A percentile compares a stretch with the other conserved stretches of the same genome.
phyloP scores from a whole-genome alignment of 495 filamentous ascomycete species.

The Penicillium atrosanguineum region DNA sequence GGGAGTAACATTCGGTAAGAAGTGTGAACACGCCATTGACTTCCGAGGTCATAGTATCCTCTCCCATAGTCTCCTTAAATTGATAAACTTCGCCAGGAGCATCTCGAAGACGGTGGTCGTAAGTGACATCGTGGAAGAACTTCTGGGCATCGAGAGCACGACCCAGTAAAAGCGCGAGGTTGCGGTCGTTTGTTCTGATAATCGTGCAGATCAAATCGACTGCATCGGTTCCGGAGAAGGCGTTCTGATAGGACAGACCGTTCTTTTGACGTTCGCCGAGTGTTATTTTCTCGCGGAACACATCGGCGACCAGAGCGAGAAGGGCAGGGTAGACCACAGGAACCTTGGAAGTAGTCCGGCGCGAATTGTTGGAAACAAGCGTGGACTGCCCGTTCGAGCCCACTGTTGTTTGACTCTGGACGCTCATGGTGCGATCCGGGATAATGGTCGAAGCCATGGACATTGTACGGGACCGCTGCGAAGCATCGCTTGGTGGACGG shows the following conservation, averaged over 20 bases:
- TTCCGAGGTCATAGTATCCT: slow-evolving; percentile 72
- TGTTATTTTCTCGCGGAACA: slow-evolving; percentile 80
- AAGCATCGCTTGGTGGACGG: slow-evolving; percentile 45
- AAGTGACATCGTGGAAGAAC: slow-evolving; percentile 99
- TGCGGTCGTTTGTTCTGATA: slow-evolving; percentile 94
- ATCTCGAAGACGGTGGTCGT: slow-evolving; percentile 93
- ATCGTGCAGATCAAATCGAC: slow-evolving; percentile 93
- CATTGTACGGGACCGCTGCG: slow-evolving; percentile 60
- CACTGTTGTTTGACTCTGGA: slow-evolving; percentile 39
- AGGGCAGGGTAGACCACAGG: slow-evolving; percentile 91
- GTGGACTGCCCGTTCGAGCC: slow-evolving; percentile 34
- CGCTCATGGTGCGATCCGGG: slow-evolving; percentile 48
- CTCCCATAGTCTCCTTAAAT: slow-evolving; percentile 88
- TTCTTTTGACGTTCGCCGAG: slow-evolving; percentile 91
- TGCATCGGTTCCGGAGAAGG: slow-evolving; percentile 90
- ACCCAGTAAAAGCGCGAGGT: slow-evolving; percentile 89
- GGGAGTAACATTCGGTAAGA: slow-evolving; percentile 95
- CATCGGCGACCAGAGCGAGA: slow-evolving; percentile 84
- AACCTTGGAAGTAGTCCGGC: slow-evolving; percentile 48
- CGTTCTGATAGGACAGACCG: slow-evolving; percentile 93
- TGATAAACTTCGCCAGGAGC: slow-evolving; percentile 90
- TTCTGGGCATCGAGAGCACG: slow-evolving; percentile 96
- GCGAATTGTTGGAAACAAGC: slow-evolving; percentile 44
- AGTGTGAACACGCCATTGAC: slow-evolving; percentile 98
- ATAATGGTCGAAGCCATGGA: slow-evolving; percentile 85